Evolutionary conservation across 1,284 basidiomycete species (phyloP).

Genomic region (Ustilago trichophora): DNA sequence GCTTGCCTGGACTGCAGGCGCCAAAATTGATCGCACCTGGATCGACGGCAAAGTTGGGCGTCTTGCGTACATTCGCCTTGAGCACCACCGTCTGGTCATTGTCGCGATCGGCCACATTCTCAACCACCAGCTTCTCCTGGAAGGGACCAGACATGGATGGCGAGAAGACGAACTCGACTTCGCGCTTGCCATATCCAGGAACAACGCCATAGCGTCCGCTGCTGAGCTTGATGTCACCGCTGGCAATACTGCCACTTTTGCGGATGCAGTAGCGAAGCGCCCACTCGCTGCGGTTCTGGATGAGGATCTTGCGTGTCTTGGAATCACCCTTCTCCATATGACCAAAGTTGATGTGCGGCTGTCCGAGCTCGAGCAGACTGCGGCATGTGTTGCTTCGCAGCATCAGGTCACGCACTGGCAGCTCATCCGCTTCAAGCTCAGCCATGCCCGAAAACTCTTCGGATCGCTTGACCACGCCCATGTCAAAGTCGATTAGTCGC

Average conservation of each 20-base stretch:
- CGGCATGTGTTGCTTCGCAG: constrained; percentile 69
- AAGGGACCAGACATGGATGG: constrained; percentile 68
- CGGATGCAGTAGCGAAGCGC: constrained; percentile 69
- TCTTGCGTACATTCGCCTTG: constrained; percentile 69
- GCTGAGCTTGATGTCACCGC: constrained; percentile 70
- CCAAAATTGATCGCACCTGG: constrained; percentile 67
- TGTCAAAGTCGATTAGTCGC: constrained; percentile 69
- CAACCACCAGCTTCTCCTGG: constrained; percentile 70
- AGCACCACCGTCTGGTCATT: constrained; percentile 69
- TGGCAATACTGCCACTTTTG: constrained; percentile 70
- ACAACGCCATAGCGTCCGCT: constrained; percentile 70
- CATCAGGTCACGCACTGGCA: constrained; percentile 70
- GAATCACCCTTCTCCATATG: constrained; percentile 70
- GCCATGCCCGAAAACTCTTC: constrained; percentile 60
- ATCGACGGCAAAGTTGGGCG: constrained; percentile 69
- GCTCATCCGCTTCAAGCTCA: constrained; percentile 63
- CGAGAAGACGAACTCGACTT: constrained; percentile 68
- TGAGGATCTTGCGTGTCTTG: constrained; percentile 69
- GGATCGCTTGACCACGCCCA: constrained; percentile 45
- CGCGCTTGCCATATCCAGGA: constrained; percentile 69
- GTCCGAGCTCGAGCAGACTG: constrained; percentile 69
- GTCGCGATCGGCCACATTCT: constrained; percentile 69
- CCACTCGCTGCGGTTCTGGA: constrained; percentile 69
- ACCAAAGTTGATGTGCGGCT: constrained; percentile 71
- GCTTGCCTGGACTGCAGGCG: constrained; percentile 47